Evolutionary conservation across 2,329 filamentous ascomycete species (phyloP).

Genomic region (Blastomyces emzantsi): DNA sequence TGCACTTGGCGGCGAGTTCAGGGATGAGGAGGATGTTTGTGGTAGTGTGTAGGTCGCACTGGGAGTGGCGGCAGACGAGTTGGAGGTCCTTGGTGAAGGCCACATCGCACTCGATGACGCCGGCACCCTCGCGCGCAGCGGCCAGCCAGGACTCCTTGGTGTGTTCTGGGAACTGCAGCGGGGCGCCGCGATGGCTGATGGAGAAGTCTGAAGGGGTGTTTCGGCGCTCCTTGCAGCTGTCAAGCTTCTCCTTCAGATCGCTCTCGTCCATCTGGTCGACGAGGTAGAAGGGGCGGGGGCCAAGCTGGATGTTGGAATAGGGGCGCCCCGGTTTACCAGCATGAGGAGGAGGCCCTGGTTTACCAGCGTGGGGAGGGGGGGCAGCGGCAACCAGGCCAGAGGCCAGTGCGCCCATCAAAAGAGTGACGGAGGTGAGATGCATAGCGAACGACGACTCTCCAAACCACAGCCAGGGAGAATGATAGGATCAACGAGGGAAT

Average conservation of each 20-base stretch:
- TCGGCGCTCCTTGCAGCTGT: conserved; percentile 48
- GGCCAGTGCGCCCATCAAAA: neutral
- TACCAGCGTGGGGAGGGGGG: neutral
- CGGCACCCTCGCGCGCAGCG: conserved; percentile 58
- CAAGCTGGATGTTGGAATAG: conserved; percentile 44
- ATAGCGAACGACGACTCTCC: neutral
- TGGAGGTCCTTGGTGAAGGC: conserved; percentile 56
- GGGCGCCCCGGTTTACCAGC: neutral
- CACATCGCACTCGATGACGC: conserved; percentile 59
- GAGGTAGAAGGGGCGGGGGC: conserved; percentile 56
- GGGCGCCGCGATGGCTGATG: conserved; percentile 55
- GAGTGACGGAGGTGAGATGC: conserved; percentile 1
- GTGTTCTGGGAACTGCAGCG: conserved; percentile 57
- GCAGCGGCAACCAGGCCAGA: conserved; percentile 3
- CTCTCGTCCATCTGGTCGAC: conserved; percentile 54
- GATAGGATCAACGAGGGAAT: neutral
- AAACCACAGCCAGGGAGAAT: neutral
- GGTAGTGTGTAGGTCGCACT: conserved; percentile 60
- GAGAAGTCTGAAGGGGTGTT: conserved; percentile 48
- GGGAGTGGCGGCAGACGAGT: conserved; percentile 59
- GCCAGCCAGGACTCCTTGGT: conserved; percentile 51
- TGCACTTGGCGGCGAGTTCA: conserved; percentile 56
- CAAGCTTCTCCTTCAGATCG: conserved; percentile 51
- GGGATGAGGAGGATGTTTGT: conserved; percentile 57
- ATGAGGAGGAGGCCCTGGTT: neutral